Evolutionary conservation across 1,284 basidiomycete species (phyloP), one percentile per base, ranked within the genome.

Genomic region (Cryptococcus sp.): DNA sequence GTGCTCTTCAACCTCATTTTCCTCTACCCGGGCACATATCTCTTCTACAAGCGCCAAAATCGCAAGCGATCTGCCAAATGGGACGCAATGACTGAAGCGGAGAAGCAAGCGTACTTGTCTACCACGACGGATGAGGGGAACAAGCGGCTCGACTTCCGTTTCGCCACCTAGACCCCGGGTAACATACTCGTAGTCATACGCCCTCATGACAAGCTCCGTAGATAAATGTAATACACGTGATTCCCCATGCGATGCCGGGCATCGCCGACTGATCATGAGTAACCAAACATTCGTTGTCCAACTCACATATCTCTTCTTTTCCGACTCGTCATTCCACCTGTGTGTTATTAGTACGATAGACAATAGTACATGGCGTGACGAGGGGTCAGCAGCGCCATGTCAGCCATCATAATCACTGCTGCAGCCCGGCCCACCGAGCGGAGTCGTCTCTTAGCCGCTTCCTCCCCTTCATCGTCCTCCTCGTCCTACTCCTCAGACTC

Each of bases 111-210:
- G 17, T 70, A 68, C 38, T 40, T 70, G 13, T 38, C 31, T 19
- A 69, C 64, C 4, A 71, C 69, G 3, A 67, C 48, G 40, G 66
- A 71, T 35, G 56, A 62, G 49, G 69, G 64, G 5, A 71, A 69
- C 54, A 67, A 70, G 62, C 42, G 57, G 10, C 31, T 61, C 23
- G 23, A 25, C 19, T 51, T 45, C 35, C 46, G 31, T 8, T 35
- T 13, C 11, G 31, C 31, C 31, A 10, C 31, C 31, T 13, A 35
- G 11, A 35, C 31, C 2, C 13, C 31, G 13, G 13, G 13, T 35
- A 8, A 2, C 10, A 13, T 25, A 25, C 3, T 25, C 25, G 6
- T 25, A 25, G 25, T 25, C 25, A 6, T 25, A 25, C 25, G 25
- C 25, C 6, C 25, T 6, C 25, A 25, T 25, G 25, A 25, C 25